phyloP scores from a whole-genome alignment of 495 filamentous ascomycete species.

The Lepraria neglecta region DNA sequence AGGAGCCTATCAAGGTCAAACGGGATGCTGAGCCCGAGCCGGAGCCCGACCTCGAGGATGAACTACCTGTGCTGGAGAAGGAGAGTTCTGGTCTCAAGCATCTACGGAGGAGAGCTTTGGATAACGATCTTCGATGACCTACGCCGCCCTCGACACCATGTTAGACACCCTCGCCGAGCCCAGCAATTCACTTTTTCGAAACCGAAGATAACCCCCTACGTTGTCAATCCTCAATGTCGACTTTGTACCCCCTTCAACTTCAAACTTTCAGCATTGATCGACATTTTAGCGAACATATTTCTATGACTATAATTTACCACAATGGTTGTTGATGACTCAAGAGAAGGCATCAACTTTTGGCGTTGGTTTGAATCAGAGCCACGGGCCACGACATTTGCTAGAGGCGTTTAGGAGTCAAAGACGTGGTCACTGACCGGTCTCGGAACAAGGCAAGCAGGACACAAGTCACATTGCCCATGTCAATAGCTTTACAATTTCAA shows the following conservation, averaged over 20 bases:
- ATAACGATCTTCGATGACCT: neutral
- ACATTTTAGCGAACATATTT: no score
- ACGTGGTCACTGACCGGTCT: no score
- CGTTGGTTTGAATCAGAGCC: no score
- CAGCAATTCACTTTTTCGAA: neutral
- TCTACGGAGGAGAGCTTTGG: neutral
- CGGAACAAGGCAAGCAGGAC: no score
- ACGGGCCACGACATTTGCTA: no score
- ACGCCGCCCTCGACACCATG: neutral
- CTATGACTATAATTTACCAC: no score
- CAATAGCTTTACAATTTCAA: no score
- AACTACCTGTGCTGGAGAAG: neutral
- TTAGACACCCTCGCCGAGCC: neutral
- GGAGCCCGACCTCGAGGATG: neutral
- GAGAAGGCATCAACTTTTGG: no score
- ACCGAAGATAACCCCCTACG: neutral
- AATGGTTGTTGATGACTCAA: no score
- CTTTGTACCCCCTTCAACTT: neutral
- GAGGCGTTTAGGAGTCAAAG: no score
- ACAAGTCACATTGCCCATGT: no score
- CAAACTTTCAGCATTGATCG: no score
- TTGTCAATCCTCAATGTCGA: neutral
- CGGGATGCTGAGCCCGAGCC: neutral
- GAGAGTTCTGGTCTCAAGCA: constrained; percentile 15
- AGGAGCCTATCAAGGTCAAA: constrained; percentile 7